Conservation (phyloP, 2,329 filamentous ascomycete species). For the Pseudogymnoascus sp. region DNA sequence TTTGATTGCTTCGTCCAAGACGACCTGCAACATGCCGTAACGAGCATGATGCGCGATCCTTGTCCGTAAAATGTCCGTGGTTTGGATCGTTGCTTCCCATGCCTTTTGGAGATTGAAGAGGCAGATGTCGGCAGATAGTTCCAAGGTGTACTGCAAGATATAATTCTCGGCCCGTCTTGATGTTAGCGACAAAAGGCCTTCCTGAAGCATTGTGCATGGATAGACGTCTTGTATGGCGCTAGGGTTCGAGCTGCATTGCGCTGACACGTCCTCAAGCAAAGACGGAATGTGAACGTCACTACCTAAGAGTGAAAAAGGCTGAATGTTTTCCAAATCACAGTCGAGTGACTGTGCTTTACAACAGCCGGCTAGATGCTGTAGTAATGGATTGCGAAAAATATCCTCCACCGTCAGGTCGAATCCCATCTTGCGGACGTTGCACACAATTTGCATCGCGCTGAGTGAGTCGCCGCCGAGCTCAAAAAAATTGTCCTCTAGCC, state of each 20-base stretch:
- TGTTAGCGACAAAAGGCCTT: constrained; percentile 29
- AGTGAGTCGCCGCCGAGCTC: constrained; percentile 29
- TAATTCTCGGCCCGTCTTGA: constrained; percentile 28
- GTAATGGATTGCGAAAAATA: constrained; percentile 27
- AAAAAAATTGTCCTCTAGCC: constrained; percentile 32
- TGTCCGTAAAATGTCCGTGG: constrained; percentile 26
- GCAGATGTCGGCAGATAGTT: background rate
- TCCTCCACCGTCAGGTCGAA: constrained; percentile 34
- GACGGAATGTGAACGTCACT: background rate
- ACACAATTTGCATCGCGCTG: constrained; percentile 36
- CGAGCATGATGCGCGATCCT: constrained; percentile 23
- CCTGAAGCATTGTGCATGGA: constrained; percentile 31
- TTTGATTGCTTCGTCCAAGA: background rate
- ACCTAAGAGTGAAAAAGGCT: background rate
- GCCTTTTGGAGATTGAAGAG: background rate
- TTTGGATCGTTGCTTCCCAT: constrained; percentile 3
- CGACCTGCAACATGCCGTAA: constrained; percentile 12
- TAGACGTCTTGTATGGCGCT: constrained; percentile 25
- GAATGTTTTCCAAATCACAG: no score
- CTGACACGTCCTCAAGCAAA: background rate
- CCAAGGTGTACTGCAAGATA: constrained; percentile 21
- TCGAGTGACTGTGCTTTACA: no score
- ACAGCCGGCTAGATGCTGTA: no score
- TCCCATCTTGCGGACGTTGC: constrained; percentile 19
- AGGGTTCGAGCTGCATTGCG: constrained; percentile 17